Evolutionary conservation across 1,284 basidiomycete species (phyloP), one percentile per base, ranked within the genome.

Genomic region (Ustilago tritici): DNA sequence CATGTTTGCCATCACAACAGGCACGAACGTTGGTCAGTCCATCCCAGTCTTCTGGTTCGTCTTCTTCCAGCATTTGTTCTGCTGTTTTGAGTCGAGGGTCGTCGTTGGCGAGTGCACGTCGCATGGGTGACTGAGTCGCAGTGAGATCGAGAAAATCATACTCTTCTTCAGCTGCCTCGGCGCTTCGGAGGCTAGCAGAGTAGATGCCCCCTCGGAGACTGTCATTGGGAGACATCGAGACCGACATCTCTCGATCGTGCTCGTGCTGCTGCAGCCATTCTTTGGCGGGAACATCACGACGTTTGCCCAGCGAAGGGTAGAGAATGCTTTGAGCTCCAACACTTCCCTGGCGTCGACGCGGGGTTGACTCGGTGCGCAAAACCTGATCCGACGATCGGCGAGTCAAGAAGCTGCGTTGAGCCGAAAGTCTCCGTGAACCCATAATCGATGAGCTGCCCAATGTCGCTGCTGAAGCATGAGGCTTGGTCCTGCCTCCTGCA

Each of bases 1-100:
- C 88, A 87, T 99, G 96, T 89, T 90, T 81, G 32, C 96, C 96
- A 86, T 95, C 94, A 83, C 95, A 98, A 87, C 95, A 98, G 2
- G 95, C 95, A 56, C 76, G 78, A 1, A 82, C 82, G 40, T 84
- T 84, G 47, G 98, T 95, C 54, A 99, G 85, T 0, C 95, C 96
- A 82, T 98, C 95, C 84, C 91, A 99, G 2, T 91, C 93, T 57
- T 92, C 92, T 76, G 94, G 93, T 10, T 91, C 92, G 81, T 92
- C 88, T 49, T 92, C 92, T 46, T 91, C 92, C 71, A 85, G 77
- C 79, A 84, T 85, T 70, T 84, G 49, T 55, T 85, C 84, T 1
- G 84, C 82, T 34, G 81, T 84, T 71, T 81, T 70, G 15, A 76
- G 79, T 14, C 70, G 76, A 36, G 80, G 65, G 54, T 82, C 80